These are phyloP conservation scores for Styphnolobium japonicum DNA, from an alignment of 306 rosid genomes.

Conservation along the genomic window DNA sequence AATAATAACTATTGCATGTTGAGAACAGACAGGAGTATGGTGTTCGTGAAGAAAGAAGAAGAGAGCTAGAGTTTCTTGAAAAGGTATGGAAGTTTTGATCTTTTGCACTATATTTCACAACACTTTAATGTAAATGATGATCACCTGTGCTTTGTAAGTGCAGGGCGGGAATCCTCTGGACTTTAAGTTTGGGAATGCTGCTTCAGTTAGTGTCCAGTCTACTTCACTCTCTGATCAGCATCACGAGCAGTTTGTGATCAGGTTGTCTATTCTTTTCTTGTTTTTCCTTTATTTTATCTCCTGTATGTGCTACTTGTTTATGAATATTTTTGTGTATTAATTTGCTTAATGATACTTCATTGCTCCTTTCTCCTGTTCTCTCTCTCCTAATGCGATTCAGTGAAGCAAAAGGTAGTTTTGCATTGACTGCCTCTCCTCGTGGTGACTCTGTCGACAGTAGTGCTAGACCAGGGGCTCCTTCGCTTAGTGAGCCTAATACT, in stretches of 20 bases:
- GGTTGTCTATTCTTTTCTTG: constrained; percentile 42
- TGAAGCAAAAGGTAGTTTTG: constrained; percentile 98
- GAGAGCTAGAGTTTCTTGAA: constrained; percentile 95
- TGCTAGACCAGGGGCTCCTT: constrained; percentile 82
- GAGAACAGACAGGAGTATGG: constrained; percentile 87
- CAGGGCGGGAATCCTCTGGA: constrained; percentile 99
- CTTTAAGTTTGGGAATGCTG: constrained; percentile 78
- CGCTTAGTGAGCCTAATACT: constrained; percentile 83
- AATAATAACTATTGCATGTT: constrained; percentile 33
- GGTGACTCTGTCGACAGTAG: constrained; percentile 99
- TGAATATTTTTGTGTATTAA: constrained; percentile 14
- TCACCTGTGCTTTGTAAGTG: constrained; percentile 32
- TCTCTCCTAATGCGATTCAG: constrained; percentile 42
- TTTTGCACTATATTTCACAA: background rate
- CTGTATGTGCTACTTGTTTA: constrained; percentile 12
- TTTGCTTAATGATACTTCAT: background rate
- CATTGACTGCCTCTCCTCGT: constrained; percentile 92
- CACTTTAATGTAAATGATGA: constrained; percentile 19
- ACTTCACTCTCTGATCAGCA: constrained; percentile 93
- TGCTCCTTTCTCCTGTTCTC: constrained; percentile 13
- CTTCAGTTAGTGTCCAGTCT: constrained; percentile 96
- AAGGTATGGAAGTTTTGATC: constrained; percentile 60
- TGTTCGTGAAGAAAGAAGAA: constrained; percentile 93
- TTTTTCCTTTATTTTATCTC: background rate
- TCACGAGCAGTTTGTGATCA: constrained; percentile 87